Base-by-base conservation (phyloP, 2,329 filamentous ascomycete genomes). In the Hirsutella minnesotensis region DNA sequence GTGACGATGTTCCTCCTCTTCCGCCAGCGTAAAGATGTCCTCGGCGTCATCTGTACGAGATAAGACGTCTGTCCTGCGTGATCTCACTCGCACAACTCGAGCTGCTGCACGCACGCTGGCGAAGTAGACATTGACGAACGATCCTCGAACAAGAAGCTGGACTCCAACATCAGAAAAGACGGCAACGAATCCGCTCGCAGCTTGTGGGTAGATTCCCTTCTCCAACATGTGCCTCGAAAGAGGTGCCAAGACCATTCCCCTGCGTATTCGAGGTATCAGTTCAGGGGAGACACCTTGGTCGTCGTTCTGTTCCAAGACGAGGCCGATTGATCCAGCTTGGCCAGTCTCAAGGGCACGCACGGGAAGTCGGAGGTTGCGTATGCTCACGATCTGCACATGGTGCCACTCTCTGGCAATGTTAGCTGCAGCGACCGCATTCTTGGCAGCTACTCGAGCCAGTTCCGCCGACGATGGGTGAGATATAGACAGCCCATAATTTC, bases 281-380 rank as follows among this genome's bases (percentile, higher is more conserved):
- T 34, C 39, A 4, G 33, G 19, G 1, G 22, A 36, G 2, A 9
- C 19, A 9, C 40, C 22, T 10, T 38, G 44, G 15, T 42, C 45
- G 3, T 24, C 38, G 24, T 37, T 52, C 2, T 61, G 52, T 27
- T 73, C 67, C n/a, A 83, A 72, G 3, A 83, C 72, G 40, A 96
- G 68, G 0, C 89, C 90, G 42, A 98, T 75, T 0, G 89, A 95
- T 1, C 90, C 92, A 5, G 90, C 88, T 62, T 98, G 90, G 9
- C 86, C 87, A 15, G 81, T 73, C 40, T 81, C 73, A 8, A 96
- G 71, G 0, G 73, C 77, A 38, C 79, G 77, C 0, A 95, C 88
- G 0, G 90, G 86, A 3, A 95, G 69, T 5, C 90, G 79, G 9
- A 98, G 69, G 52, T 95, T 94, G 19, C 90, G 82, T 36, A 95